Evolutionary conservation across 2,329 filamentous ascomycete genomes (phyloP).

Genomic region (Emmonsiellopsis sp.): DNA sequence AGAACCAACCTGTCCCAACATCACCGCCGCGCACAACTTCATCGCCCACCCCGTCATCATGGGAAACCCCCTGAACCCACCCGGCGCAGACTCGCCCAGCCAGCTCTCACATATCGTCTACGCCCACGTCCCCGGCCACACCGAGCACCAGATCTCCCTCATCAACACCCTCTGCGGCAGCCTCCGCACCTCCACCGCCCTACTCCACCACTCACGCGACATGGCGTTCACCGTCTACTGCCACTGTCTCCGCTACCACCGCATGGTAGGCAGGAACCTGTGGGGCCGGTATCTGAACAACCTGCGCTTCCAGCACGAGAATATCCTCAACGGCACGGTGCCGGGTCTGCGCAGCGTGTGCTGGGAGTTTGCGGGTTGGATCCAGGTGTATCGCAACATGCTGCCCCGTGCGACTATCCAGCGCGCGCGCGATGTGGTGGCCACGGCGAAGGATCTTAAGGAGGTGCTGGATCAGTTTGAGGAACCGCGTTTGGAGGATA

Average conservation of each 20-base stretch:
- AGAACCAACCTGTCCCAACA: neutral
- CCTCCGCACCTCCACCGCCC: neutral
- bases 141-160: neutral
- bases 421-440: neutral
- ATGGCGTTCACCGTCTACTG: neutral
- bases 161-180: neutral
- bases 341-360: neutral
- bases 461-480: neutral
- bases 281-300: neutral
- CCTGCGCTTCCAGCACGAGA: neutral
- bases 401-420: neutral
- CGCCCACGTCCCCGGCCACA: neutral
- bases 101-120: neutral
- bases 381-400: neutral
- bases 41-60: neutral
- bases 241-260: neutral
- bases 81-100: neutral
- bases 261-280: neutral
- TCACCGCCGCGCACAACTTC: neutral
- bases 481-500: neutral
- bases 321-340: neutral
- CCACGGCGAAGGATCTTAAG: neutral
- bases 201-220: neutral
- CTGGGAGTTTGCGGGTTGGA: constrained; percentile 1
- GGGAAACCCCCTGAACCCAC: neutral